Evolutionary conservation across 2,329 filamentous ascomycete genomes (phyloP).

Genomic region (Diaporthe ampelina): DNA sequence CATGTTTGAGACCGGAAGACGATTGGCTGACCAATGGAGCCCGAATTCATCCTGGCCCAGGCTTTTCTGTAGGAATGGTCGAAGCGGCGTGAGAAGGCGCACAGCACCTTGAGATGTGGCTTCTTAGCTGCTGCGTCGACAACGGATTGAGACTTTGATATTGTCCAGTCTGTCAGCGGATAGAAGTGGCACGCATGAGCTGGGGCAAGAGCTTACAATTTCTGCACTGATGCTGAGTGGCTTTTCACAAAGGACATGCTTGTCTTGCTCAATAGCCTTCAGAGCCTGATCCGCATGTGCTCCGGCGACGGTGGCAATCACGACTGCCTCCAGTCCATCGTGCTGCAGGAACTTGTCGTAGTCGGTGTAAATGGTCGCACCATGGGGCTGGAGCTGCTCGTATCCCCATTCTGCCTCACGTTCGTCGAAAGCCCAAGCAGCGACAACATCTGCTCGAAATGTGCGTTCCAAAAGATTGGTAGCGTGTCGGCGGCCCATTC

Average conservation of each 20-base stretch:
- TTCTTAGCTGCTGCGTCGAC: constrained; percentile 67
- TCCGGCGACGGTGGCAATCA: constrained; percentile 59
- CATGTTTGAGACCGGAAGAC: constrained; percentile 77
- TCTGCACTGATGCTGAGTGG: constrained; percentile 71
- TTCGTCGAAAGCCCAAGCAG: constrained; percentile 4
- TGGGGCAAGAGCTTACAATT: constrained; percentile 47
- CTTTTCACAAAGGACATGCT: constrained; percentile 73
- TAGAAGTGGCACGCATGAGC: not conserved
- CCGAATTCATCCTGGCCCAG: constrained; percentile 63
- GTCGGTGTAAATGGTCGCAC: constrained; percentile 58
- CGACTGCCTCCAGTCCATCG: constrained; percentile 56
- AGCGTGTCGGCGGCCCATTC: constrained; percentile 67
- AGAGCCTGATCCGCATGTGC: constrained; percentile 71
- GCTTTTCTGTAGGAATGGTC: constrained; percentile 76
- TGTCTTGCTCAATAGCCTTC: constrained; percentile 65
- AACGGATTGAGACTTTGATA: constrained; percentile 57
- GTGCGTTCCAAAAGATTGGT: constrained; percentile 53
- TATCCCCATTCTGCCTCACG: constrained; percentile 57
- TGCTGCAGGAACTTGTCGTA: constrained; percentile 61
- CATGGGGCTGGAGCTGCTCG: constrained; percentile 53
- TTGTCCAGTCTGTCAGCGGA: too few relatives aligned
- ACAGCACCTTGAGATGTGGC: constrained; percentile 75
- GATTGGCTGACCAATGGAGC: constrained; percentile 70
- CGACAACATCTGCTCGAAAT: constrained; percentile 20
- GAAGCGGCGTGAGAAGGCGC: constrained; percentile 76